A percentile compares a stretch with the other conserved stretches of the same genome.
phyloP scores from a whole-genome alignment of 2,329 filamentous ascomycete species.

The Fusarium mangiferae region DNA sequence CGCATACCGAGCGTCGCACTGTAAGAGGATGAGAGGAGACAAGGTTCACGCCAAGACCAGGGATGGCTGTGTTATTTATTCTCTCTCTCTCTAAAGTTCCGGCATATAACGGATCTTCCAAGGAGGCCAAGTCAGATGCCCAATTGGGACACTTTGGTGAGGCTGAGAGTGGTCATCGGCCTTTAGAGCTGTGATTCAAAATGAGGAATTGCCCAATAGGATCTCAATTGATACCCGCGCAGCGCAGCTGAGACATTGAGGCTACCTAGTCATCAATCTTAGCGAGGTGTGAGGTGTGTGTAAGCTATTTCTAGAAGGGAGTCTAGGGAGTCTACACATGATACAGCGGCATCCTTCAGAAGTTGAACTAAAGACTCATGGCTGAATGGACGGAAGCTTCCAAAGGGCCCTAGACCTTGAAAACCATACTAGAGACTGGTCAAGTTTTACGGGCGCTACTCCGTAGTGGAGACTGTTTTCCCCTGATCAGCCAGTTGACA shows the following conservation, averaged over 20 bases:
- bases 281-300: conserved; percentile 19
- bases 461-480: neutral
- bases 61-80: neutral
- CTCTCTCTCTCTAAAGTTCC: neutral
- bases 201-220: neutral
- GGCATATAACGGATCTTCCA: neutral
- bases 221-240: neutral
- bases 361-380: neutral
- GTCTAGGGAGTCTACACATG: neutral
- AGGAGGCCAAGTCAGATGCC: neutral
- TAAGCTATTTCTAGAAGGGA: conserved; percentile 15
- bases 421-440: conserved; percentile 1
- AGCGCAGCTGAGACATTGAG: conserved; percentile 30
- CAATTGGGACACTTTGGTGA: neutral
- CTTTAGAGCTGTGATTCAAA: conserved; percentile 7
- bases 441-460: neutral
- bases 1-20: conserved; percentile 6
- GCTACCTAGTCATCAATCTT: conserved; percentile 25
- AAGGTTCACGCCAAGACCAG: conserved; percentile 14
- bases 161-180: neutral
- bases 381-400: neutral
- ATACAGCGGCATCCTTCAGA: neutral
- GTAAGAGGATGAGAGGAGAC: neutral
- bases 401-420: neutral
- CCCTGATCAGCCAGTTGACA: conserved; percentile 29